Base-by-base conservation (phyloP, 2,329 filamentous ascomycete species). In the Aspergillus ustus region DNA sequence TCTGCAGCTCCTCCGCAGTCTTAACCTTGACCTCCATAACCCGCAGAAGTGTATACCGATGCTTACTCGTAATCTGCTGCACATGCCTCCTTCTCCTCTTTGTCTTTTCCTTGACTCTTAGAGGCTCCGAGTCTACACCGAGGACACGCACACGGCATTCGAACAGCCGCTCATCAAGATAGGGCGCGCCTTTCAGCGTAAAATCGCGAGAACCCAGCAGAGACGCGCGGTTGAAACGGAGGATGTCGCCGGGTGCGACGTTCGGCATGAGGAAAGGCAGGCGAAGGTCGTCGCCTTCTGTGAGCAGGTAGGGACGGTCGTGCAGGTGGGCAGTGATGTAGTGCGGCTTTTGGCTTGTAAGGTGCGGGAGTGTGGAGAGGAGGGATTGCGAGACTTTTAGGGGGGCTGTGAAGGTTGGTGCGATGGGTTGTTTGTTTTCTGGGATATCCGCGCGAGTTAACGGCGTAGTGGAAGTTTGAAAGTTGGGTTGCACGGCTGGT, bases 131-230 rank as follows among this genome's bases (percentile, higher is more conserved):
- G 80, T 98, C 95, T 7, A 90, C 87, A 6, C 93, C 94, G 65
- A 95, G 84, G 28, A 99, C 93, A 37, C 89, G 87, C 17, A 93
- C 92, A 61, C 93, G 86, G 77, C 93, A 97, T 74, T 91, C 90
- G 71, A 93, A 98, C 61, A 97, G 78, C 57, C 87, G 80, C 77
- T 94, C 90, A 75, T 97, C 93, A 64, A 98, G 80, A 73, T 91
- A 94, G n/a, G 91, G 88, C 4, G 85, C 81, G 5, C 91, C 91
- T 77, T 93, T 91, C 66, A 98, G 83, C 5, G 94, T 97, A 79
- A 91, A 96, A 77, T 98, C 94, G 66, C 95, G 85, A 68, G 89
- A 94, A 29, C 95, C 95, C 49, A 99, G 80, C 57, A 89, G 83
- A 45, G 87, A 89, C 25, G 93, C 95, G 59, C 93, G 89, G 80